phyloP scores from a whole-genome alignment of 805 yeast species.

The Candida bentonensis region DNA sequence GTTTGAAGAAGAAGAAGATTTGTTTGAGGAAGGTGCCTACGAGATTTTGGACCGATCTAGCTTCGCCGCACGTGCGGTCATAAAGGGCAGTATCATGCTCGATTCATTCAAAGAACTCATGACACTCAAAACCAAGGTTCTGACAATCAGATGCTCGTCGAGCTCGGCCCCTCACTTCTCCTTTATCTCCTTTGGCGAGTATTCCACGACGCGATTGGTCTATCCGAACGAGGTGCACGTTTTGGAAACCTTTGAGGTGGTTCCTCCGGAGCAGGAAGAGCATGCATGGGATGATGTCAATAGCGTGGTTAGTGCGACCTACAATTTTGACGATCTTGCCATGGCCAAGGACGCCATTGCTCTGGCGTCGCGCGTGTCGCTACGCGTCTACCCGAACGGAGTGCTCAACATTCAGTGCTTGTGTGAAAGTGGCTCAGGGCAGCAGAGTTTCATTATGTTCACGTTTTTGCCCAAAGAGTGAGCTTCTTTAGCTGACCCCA shows the following conservation, averaged over 20 bases:
- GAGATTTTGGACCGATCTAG: constrained; percentile 26
- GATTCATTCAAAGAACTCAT: constrained; percentile 42
- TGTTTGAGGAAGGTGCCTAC: constrained; percentile 10
- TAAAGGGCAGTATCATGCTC: constrained; percentile 37
- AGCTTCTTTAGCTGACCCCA: no score
- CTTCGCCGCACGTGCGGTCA: constrained; percentile 33
- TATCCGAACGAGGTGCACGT: constrained; percentile 49
- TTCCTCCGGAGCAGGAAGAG: constrained; percentile 14
- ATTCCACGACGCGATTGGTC: constrained; percentile 55
- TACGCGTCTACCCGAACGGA: constrained; percentile 39
- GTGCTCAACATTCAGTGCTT: constrained; percentile 30
- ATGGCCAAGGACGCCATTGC: constrained; percentile 34
- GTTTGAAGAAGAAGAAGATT: neutral
- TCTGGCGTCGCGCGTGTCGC: constrained; percentile 35
- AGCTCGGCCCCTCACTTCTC: constrained; percentile 25
- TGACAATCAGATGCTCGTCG: constrained; percentile 25
- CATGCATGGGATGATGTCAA: constrained; percentile 12
- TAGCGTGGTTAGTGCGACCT: constrained; percentile 19
- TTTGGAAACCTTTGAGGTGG: constrained; percentile 39
- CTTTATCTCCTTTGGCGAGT: constrained; percentile 56
- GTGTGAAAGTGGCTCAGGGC: constrained; percentile 18
- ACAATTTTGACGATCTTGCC: constrained; percentile 33
- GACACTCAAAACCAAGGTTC: constrained; percentile 37
- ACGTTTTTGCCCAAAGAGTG: constrained; percentile 8
- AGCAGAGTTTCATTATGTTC: constrained; percentile 14